Evolutionary conservation across 768 basidiomycete genomes (phyloP).

Genomic region (Naganishia kalamii): DNA sequence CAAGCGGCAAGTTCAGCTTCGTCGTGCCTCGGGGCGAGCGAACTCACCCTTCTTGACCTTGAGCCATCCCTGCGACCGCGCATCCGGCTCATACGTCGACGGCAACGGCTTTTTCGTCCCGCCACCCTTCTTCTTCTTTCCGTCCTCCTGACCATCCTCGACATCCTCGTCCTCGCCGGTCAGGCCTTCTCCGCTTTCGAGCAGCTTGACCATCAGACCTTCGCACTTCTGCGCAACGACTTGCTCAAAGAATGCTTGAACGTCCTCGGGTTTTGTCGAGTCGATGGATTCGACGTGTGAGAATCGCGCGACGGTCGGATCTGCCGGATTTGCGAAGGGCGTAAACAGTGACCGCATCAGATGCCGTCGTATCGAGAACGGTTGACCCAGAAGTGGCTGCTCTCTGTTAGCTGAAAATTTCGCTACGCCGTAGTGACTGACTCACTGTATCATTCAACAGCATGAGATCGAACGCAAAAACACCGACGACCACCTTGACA

Average conservation of each 20-base stretch:
- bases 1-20: constrained; percentile 1
- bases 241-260: constrained; percentile 69
- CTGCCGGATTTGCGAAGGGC: constrained; percentile 50
- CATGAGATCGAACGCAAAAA: constrained; percentile 86
- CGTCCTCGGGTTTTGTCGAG: constrained; percentile 51
- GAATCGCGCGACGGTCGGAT: constrained; percentile 56
- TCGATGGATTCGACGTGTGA: constrained; percentile 62
- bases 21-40: neutral
- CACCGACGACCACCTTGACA: constrained; percentile 70
- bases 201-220: constrained; percentile 90
- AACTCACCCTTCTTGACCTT: constrained; percentile 66
- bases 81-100: constrained; percentile 85
- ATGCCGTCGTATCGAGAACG: constrained; percentile 65
- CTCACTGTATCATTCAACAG: constrained; percentile 70
- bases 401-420: constrained; percentile 4
- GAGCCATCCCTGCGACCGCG: constrained; percentile 77
- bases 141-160: constrained; percentile 30
- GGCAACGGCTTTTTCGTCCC: constrained; percentile 62
- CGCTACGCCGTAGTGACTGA: neutral
- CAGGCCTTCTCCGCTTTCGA: constrained; percentile 52
- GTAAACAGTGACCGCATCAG: constrained; percentile 63
- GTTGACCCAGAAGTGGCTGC: constrained; percentile 62
- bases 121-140: constrained; percentile 24
- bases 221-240: constrained; percentile 74
- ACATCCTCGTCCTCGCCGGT: constrained; percentile 44